These are phyloP conservation scores for Hypholoma fasciculare DNA, from an alignment of 768 basidiomycete genomes.

Conservation along the genomic window DNA sequence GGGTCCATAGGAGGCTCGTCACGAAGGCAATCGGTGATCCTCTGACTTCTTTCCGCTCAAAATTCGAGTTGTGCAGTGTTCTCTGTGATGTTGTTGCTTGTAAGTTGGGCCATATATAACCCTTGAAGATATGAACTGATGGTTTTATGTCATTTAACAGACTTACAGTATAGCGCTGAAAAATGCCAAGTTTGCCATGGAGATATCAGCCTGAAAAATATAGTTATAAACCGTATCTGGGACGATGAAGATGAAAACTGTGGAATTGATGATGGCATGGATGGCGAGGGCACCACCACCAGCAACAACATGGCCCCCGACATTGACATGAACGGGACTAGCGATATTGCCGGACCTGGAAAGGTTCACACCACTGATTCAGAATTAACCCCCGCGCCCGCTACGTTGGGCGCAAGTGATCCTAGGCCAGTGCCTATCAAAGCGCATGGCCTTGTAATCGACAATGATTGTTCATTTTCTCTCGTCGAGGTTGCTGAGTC, in stretches of 20 bases:
- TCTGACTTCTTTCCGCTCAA: constrained; percentile 2
- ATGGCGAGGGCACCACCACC: background rate
- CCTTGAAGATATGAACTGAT: background rate
- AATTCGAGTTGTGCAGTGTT: background rate
- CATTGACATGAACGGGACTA: background rate
- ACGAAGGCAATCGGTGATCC: background rate
- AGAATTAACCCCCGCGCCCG: background rate
- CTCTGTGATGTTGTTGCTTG: background rate
- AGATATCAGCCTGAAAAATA: background rate
- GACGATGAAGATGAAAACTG: background rate
- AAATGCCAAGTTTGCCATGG: constrained; percentile 1
- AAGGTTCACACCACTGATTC: background rate
- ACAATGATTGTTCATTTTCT: background rate
- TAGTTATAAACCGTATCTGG: background rate
- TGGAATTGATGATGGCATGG: background rate
- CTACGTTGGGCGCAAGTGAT: background rate
- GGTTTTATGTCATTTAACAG: background rate
- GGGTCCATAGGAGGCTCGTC: background rate
- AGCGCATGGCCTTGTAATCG: background rate
- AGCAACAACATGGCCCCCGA: background rate
- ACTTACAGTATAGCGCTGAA: constrained; percentile 1
- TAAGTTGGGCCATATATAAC: background rate
- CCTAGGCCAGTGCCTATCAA: background rate
- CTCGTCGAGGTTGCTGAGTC: background rate
- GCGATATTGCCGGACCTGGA: background rate